Conservation (phyloP, 2,329 filamentous ascomycete genomes). For the Claviceps africana region DNA sequence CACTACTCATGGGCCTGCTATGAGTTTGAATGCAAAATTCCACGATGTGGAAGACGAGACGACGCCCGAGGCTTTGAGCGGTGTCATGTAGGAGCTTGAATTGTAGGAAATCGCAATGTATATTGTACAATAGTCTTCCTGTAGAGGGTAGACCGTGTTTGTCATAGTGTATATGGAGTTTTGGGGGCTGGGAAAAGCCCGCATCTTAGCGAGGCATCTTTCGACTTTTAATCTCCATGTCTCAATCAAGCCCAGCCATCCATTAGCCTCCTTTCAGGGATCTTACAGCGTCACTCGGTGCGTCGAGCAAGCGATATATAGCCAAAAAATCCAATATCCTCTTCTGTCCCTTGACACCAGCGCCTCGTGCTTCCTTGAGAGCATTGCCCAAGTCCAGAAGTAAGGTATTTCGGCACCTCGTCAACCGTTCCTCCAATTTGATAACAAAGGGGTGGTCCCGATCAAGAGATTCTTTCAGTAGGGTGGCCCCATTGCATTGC, state of each 20-base stretch:
- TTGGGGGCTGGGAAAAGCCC: background rate
- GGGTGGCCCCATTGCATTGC: slow-evolving; percentile 29
- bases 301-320: slow-evolving; percentile 38
- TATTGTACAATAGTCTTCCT: slow-evolving; percentile 27
- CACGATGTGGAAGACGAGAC: slow-evolving; percentile 45
- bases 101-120: slow-evolving; percentile 6
- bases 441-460: slow-evolving; percentile 34
- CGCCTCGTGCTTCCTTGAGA: slow-evolving; percentile 28
- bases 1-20: slow-evolving; percentile 73
- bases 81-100: slow-evolving; percentile 32
- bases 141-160: slow-evolving; percentile 11
- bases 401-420: slow-evolving; percentile 40
- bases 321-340: slow-evolving; percentile 37
- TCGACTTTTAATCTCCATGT: background rate
- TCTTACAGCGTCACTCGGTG: slow-evolving; percentile 38
- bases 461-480: slow-evolving; percentile 30
- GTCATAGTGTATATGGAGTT: background rate
- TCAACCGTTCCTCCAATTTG: slow-evolving; percentile 37
- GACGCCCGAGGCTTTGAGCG: slow-evolving; percentile 36
- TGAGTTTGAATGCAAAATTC: slow-evolving; percentile 75
- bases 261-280: slow-evolving; percentile 26
- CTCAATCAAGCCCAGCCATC: background rate
- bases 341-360: slow-evolving; percentile 27
- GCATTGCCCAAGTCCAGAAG: slow-evolving; percentile 41
- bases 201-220: slow-evolving; percentile 4